Evolutionary conservation across 2,329 filamentous ascomycete species (phyloP), one percentile per base, ranked within the genome.

Genomic region (Tolypocladium endophyticum): DNA sequence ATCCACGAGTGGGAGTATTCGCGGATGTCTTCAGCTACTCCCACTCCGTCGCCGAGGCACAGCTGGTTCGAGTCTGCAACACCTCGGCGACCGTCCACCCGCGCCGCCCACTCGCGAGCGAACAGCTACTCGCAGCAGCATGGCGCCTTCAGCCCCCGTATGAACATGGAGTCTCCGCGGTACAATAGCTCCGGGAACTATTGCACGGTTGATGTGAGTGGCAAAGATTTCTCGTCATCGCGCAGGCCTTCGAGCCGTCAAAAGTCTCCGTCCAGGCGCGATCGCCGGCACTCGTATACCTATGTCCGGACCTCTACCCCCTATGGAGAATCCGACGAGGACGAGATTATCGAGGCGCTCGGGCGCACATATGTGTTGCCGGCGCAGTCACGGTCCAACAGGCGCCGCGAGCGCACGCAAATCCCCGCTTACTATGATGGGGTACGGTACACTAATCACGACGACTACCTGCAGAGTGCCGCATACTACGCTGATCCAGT

Each of bases 201-300:
- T 77, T 82, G 81, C 75, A 84, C 82, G 75, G 81, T 81, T 76
- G 82, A 85, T 84, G 82, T 85, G 82, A 85, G 82, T 85, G 73
- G 74, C 68, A 80, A 80, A 74, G 69, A 74, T 73, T 79, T 76
- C 72, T 79, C 74, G 70, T 73, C 76, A 65, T 74, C 73, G 70
- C 74, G 74, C 70, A 73, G 73, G 67, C 69, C 67, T 64, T 71
- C 70, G 63, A 70, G 68, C 65, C 70, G 68, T 58, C 70, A 65
- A 65, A 68, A 69, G 64, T 64, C 66, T 62, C 63, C 64, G 57
- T 63, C 70, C 69, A 76, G 74, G 75, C 79, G 76, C 73, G 79
- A 83, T 72, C 80, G 81, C 68, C 81, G 80, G 70, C 76, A 73
- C 74, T 84, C 82, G 65, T 81, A 78, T 74, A 79, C 80, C 75